Percentiles rank a stretch among this genome's conserved stretches.
Conservation (phyloP, 768 basidiomycete genomes). For the Podaxis carcinomalis region DNA sequence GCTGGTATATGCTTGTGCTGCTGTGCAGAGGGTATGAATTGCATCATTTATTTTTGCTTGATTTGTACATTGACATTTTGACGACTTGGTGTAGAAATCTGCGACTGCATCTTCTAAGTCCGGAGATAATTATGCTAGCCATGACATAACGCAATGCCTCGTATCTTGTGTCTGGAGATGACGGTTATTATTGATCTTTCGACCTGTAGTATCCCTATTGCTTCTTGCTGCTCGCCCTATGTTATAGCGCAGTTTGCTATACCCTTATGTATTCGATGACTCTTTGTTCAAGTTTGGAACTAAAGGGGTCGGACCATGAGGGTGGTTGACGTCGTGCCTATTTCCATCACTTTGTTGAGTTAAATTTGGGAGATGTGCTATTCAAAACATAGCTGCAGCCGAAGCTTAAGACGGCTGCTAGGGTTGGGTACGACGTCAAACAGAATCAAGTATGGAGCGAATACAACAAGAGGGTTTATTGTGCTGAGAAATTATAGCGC, state of each 20-base stretch:
- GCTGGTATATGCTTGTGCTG: conserved; percentile 64
- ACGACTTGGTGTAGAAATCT: conserved; percentile 47
- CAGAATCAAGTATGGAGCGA: too few relatives aligned
- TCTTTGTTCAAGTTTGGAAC: not conserved
- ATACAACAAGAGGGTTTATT: too few relatives aligned
- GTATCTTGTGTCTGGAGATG: too few relatives aligned
- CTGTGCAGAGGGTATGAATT: conserved; percentile 62
- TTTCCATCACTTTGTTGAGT: not conserved
- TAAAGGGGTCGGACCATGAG: not conserved
- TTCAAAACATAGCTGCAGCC: not conserved
- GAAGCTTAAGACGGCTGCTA: not conserved
- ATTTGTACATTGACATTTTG: conserved; percentile 7
- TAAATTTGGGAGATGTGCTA: not conserved
- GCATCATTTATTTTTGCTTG: conserved; percentile 12
- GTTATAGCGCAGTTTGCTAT: not conserved
- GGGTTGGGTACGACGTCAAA: too few relatives aligned
- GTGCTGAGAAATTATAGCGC: too few relatives aligned
- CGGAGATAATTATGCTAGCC: not conserved
- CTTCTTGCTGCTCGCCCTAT: not conserved
- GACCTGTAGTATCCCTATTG: not conserved
- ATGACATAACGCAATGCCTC: not conserved
- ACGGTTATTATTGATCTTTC: not conserved
- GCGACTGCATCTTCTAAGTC: conserved; percentile 64
- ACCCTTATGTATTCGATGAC: not conserved
- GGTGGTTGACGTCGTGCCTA: not conserved